These are phyloP conservation scores for Danielia oregonensis DNA, from an alignment of 805 yeast species.

Conservation along the genomic window DNA sequence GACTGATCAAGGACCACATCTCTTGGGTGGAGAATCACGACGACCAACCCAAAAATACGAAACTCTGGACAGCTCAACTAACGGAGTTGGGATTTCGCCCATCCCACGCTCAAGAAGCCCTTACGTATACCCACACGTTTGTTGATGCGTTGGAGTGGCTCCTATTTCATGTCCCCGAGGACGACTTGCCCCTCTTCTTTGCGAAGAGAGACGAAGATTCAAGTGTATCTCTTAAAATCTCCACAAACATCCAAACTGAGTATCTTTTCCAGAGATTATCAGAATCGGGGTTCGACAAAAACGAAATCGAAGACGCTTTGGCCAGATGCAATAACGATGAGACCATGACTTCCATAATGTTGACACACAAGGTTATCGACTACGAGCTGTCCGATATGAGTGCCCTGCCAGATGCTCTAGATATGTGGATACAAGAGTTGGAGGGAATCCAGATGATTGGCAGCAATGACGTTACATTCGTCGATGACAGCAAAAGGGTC, in stretches of 20 bases:
- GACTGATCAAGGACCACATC: constrained; percentile 53
- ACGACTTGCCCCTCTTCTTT: constrained; percentile 74
- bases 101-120: constrained; percentile 68
- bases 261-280: constrained; percentile 53
- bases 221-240: constrained; percentile 53
- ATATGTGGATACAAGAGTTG: constrained; percentile 71
- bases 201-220: constrained; percentile 55
- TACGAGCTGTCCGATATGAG: constrained; percentile 3
- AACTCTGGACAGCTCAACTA: constrained; percentile 8
- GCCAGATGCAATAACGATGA: constrained; percentile 43
- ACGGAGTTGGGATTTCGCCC: constrained; percentile 55
- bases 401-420: constrained; percentile 27
- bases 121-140: constrained; percentile 50
- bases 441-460: constrained; percentile 65
- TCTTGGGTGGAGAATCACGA: constrained; percentile 43
- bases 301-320: constrained; percentile 53
- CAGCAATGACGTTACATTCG: constrained; percentile 35
- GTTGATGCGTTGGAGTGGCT: constrained; percentile 69
- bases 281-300: constrained; percentile 68
- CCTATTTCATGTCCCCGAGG: constrained; percentile 87
- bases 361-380: constrained; percentile 39
- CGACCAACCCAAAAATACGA: constrained; percentile 5
- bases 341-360: constrained; percentile 44
- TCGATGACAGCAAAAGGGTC: constrained; percentile 19
- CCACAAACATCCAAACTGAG: constrained; percentile 53